These are phyloP conservation scores for Boletus vermiculosoides DNA, from an alignment of 768 basidiomycete genomes.

Conservation along the genomic window DNA sequence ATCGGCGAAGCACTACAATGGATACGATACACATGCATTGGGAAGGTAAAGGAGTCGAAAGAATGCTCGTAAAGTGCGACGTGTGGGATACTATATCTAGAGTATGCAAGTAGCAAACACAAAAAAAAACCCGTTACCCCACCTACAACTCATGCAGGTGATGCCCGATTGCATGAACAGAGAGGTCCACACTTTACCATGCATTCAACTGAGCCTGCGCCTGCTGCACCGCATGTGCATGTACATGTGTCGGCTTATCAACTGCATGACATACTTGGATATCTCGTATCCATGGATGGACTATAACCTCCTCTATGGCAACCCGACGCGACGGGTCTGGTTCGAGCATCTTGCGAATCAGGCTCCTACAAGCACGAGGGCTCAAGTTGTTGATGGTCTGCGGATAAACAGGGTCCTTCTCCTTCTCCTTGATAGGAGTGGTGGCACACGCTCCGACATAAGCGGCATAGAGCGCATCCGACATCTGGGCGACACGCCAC, in stretches of 20 bases:
- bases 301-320: slow-evolving; percentile 77
- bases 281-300: slow-evolving; percentile 72
- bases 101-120: slow-evolving; percentile 5
- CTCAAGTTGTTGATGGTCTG: slow-evolving; percentile 86
- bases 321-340: slow-evolving; percentile 80
- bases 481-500: slow-evolving; percentile 89
- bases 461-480: slow-evolving; percentile 76
- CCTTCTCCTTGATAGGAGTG: slow-evolving; percentile 30
- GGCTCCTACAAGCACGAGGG: slow-evolving; percentile 76
- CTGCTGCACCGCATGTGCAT: slow-evolving; percentile 64
- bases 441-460: slow-evolving; percentile 52
- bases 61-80: slow-evolving; percentile 4
- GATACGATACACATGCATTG: slow-evolving; percentile 21
- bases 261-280: slow-evolving; percentile 82
- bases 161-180: neutral
- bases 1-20: slow-evolving; percentile 19
- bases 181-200: slow-evolving; percentile 4
- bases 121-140: slow-evolving; percentile 1
- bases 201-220: slow-evolving; percentile 44
- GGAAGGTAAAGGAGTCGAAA: slow-evolving; percentile 3
- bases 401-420: slow-evolving; percentile 36
- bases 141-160: neutral
- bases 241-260: slow-evolving; percentile 64
- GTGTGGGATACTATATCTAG: slow-evolving; percentile 25
- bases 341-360: slow-evolving; percentile 93